These are phyloP conservation scores for Ligustrum vulgare DNA, from an alignment of 257 asterid genomes.

Conservation along the genomic window DNA sequence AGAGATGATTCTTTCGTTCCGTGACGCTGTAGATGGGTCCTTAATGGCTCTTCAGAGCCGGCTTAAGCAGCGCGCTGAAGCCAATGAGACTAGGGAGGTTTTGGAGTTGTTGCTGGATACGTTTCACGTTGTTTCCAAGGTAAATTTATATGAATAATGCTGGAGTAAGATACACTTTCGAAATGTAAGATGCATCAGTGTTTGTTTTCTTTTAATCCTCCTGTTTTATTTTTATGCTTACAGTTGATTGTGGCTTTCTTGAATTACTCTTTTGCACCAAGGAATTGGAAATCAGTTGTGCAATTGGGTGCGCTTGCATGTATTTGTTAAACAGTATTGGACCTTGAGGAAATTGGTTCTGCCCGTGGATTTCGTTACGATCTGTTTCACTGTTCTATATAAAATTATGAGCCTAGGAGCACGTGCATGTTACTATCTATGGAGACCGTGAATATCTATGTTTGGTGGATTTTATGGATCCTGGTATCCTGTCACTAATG, in stretches of 20 bases:
- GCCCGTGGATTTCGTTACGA: background rate
- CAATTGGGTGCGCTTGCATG: background rate
- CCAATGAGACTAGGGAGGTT: constrained; percentile 80
- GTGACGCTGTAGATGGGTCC: constrained; percentile 66
- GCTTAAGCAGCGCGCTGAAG: constrained; percentile 83
- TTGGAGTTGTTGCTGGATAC: constrained; percentile 91
- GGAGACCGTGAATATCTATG: background rate
- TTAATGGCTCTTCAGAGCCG: constrained; percentile 69
- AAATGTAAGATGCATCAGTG: background rate
- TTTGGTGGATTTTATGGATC: background rate
- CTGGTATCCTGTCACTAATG: background rate
- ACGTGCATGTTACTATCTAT: background rate
- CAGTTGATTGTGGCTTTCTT: background rate
- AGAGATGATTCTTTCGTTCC: constrained; percentile 74
- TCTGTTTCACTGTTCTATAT: background rate
- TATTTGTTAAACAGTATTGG: background rate
- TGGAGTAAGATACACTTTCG: background rate
- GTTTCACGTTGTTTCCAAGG: constrained; percentile 95
- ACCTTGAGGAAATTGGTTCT: background rate
- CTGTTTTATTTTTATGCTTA: background rate
- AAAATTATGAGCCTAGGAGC: background rate
- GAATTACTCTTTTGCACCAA: too few species aligned
- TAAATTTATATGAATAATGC: constrained; percentile 14
- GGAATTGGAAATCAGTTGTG: background rate
- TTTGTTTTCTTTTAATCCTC: background rate